Percentiles rank a stretch among this genome's conserved stretches.
Evolutionary conservation across 768 basidiomycete species (phyloP).

Genomic region (Astraeus odoratus): DNA sequence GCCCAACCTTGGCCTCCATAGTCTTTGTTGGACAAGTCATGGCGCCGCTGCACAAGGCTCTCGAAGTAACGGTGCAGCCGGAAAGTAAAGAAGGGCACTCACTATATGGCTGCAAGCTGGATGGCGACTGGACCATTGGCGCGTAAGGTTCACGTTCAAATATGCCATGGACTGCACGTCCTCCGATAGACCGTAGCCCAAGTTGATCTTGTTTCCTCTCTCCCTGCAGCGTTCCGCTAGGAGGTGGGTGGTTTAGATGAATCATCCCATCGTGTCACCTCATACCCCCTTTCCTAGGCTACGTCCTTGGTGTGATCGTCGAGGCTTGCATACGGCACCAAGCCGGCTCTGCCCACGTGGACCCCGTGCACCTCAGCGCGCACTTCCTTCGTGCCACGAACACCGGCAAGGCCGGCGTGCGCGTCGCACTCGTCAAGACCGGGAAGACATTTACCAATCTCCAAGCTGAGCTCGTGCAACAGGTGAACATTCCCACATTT

Average conservation of each 20-base stretch:
- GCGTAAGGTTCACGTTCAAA: too few relatives aligned
- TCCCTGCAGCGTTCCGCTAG: constrained; percentile 41
- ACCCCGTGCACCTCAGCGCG: constrained; percentile 55
- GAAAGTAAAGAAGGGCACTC: constrained; percentile 15
- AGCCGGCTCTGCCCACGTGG: constrained; percentile 40
- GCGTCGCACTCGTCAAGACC: constrained; percentile 38
- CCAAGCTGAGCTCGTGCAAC: constrained; percentile 52
- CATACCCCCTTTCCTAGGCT: constrained; percentile 34
- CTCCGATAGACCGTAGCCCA: constrained; percentile 6
- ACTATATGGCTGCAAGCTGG: constrained; percentile 29
- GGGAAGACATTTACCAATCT: constrained; percentile 53
- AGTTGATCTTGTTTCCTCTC: background rate
- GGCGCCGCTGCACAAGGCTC: constrained; percentile 17
- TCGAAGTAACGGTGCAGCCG: constrained; percentile 15
- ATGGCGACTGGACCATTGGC: constrained; percentile 39
- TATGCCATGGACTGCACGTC: too few relatives aligned
- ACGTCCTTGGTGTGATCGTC: constrained; percentile 47
- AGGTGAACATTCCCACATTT: constrained; percentile 30
- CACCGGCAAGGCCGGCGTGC: constrained; percentile 38
- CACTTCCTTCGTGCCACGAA: constrained; percentile 47
- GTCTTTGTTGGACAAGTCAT: too few relatives aligned
- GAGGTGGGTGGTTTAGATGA: constrained; percentile 31
- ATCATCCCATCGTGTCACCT: background rate
- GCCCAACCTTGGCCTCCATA: too few relatives aligned
- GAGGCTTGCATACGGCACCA: constrained; percentile 51